Evolutionary conservation across 1,284 basidiomycete species (phyloP), one percentile per base, ranked within the genome.

Genomic region (Leccinum angustisporum): DNA sequence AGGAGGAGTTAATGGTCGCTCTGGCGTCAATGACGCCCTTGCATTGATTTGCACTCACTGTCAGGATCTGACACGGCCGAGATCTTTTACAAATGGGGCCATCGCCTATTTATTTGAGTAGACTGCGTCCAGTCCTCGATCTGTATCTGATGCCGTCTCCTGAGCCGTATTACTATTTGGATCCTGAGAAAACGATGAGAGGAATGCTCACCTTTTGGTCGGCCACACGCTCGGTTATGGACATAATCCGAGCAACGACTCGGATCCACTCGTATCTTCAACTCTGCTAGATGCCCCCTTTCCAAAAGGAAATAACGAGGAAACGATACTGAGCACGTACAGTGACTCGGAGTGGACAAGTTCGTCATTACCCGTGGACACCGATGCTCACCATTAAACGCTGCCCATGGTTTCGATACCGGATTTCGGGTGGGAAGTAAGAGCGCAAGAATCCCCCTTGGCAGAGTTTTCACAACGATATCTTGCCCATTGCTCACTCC

Each of bases 241-340:
- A 90, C 1, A 89, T 90, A 68, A 98, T 97, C 64, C 95, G 83
- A 6, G 95, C 95, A 13, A 97, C 93, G 69, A 96, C 36, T 36
- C 36, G 36, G 36, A 36, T 93, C 93, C 94, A 97, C 77, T 97
- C 95, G 83, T 18, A 86, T 87, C 75, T 90, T 90, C 60, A 95
- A 78, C 72, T 95, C 93, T 11, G 88, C 90, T 46, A 98, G 82
- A 66, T 88, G 84, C 1, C 90, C 91, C 0, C 87, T 91, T 6
- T 94, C 91, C 71, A 94, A 87, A 51, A 99, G 84, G 80, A 99
- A 98, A 77, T 97, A 96, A 78, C 98, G 96, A 40, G 97, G 97
- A 76, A 94, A 96, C 6, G 92, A 95, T 7, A 97, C 94, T 94
- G 58, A 33, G 25, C 7, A 38, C 10, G 51, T 18, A 18, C 27